phyloP scores from a whole-genome alignment of 2,329 filamentous ascomycete species.

The Hirsutella thompsonii region DNA sequence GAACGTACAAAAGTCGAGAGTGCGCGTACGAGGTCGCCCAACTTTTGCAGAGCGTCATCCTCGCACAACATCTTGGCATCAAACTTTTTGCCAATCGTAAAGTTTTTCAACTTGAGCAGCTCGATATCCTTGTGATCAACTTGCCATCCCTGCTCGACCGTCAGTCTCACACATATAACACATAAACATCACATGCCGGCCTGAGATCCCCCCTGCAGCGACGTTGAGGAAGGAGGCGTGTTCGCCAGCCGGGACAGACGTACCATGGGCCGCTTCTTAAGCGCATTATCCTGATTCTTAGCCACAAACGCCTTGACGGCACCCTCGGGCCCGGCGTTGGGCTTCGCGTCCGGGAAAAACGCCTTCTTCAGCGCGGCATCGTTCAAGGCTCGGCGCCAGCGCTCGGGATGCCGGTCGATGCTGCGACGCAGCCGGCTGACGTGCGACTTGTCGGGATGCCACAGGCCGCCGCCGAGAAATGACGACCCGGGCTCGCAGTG shows the following conservation, averaged over 20 bases:
- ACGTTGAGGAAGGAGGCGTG: background rate
- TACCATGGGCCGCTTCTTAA: constrained; percentile 82
- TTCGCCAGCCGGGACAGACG: no score
- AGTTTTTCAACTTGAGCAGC: constrained; percentile 69
- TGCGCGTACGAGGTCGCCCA: constrained; percentile 50
- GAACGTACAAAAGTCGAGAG: constrained; percentile 66
- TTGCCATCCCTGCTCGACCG: constrained; percentile 50
- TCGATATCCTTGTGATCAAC: constrained; percentile 67
- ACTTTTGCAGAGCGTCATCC: constrained; percentile 48
- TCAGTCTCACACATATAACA: no score
- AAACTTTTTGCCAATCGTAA: constrained; percentile 57
- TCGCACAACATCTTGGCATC: constrained; percentile 51
- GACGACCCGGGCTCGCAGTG: constrained; percentile 62
- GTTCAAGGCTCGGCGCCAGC: constrained; percentile 55
- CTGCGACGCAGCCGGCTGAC: constrained; percentile 56
- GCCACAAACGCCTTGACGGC: constrained; percentile 57
- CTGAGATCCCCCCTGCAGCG: background rate
- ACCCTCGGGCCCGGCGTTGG: constrained; percentile 28
- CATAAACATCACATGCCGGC: no score
- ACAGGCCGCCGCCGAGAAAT: constrained; percentile 72
- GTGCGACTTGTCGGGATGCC: constrained; percentile 59
- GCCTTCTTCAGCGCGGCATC: constrained; percentile 45
- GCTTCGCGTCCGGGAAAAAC: constrained; percentile 40
- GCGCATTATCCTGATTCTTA: constrained; percentile 57
- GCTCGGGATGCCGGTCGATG: constrained; percentile 60